Percentiles rank a stretch among this genome's conserved stretches.
Evolutionary conservation across 2,329 filamentous ascomycete genomes (phyloP).

Genomic region (Colletotrichum somersetense): DNA sequence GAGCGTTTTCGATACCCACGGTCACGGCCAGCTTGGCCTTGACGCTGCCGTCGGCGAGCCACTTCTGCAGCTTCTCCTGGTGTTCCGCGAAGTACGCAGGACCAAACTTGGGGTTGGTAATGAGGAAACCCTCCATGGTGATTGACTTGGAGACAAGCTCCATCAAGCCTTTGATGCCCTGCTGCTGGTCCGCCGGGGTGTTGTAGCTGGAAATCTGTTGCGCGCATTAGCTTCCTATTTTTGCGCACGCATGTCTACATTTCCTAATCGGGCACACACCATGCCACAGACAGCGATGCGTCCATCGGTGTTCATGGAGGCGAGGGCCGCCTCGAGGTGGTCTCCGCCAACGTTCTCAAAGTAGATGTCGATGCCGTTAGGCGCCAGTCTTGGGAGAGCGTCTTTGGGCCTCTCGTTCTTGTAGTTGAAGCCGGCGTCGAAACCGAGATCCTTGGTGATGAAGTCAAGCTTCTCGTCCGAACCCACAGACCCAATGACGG

Average conservation of each 20-base stretch:
- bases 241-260: fast-evolving
- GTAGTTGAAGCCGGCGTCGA: constrained; percentile 83
- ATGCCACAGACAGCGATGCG: constrained; percentile 75
- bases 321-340: constrained; percentile 61
- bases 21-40: constrained; percentile 77
- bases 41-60: constrained; percentile 83
- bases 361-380: constrained; percentile 81
- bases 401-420: constrained; percentile 81
- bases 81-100: constrained; percentile 77
- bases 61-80: constrained; percentile 80
- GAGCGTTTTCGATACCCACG: constrained; percentile 81
- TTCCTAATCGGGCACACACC: constrained; percentile 57
- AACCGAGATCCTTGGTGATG: constrained; percentile 62
- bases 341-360: constrained; percentile 68
- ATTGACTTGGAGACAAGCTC: constrained; percentile 75
- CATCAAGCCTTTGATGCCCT: constrained; percentile 76
- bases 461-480: constrained; percentile 84
- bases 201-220: constrained; percentile 80
- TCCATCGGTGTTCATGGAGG: constrained; percentile 69
- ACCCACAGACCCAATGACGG: constrained; percentile 85
- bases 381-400: constrained; percentile 78
- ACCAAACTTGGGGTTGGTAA: constrained; percentile 76
- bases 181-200: constrained; percentile 61
- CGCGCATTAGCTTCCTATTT: not conserved
- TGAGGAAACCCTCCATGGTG: constrained; percentile 82